Conservation (phyloP, 2,329 filamentous ascomycete species). For the Dryadomyces sulphureus region DNA sequence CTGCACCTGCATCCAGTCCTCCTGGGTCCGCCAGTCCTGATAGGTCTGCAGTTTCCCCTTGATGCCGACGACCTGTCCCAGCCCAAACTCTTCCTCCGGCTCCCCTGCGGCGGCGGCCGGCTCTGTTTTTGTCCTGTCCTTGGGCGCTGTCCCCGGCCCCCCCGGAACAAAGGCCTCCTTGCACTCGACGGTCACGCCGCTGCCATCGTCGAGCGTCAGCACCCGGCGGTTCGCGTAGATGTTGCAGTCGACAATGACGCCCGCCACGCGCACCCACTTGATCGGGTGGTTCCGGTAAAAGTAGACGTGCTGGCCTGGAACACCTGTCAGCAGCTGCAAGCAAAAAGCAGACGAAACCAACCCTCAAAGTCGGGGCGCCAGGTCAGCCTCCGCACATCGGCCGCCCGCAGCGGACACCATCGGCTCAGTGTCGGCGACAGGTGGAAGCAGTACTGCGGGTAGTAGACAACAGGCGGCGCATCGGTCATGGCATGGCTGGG, state of each 20-base stretch:
- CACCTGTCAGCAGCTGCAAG: not conserved
- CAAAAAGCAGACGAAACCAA: conserved; percentile 14
- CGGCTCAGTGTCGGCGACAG: conserved; percentile 44
- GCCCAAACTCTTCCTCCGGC: conserved; percentile 17
- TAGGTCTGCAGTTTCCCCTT: conserved; percentile 36
- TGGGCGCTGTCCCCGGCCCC: not conserved
- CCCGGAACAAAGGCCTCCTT: too few relatives aligned
- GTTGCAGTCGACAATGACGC: conserved; percentile 51
- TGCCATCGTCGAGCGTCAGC: conserved; percentile 52
- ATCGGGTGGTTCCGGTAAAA: conserved; percentile 64
- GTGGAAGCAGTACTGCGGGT: conserved; percentile 49
- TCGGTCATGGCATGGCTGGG: conserved; percentile 35
- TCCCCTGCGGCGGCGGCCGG: not conserved
- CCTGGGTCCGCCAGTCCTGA: conserved; percentile 27
- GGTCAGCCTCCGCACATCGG: conserved; percentile 33
- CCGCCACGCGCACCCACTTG: conserved; percentile 57
- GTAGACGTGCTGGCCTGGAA: conserved; percentile 36
- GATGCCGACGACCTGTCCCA: conserved; percentile 39
- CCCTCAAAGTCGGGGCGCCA: conserved; percentile 37
- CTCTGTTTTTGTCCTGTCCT: not conserved
- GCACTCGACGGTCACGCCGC: conserved; percentile 42
- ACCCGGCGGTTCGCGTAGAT: conserved; percentile 30
- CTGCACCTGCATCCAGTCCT: conserved; percentile 32
- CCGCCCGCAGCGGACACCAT: conserved; percentile 41
- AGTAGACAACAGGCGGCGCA: conserved; percentile 20